phyloP scores from a whole-genome alignment of 371 early-diverging fungal genomes.

The Mortierella sp. region DNA sequence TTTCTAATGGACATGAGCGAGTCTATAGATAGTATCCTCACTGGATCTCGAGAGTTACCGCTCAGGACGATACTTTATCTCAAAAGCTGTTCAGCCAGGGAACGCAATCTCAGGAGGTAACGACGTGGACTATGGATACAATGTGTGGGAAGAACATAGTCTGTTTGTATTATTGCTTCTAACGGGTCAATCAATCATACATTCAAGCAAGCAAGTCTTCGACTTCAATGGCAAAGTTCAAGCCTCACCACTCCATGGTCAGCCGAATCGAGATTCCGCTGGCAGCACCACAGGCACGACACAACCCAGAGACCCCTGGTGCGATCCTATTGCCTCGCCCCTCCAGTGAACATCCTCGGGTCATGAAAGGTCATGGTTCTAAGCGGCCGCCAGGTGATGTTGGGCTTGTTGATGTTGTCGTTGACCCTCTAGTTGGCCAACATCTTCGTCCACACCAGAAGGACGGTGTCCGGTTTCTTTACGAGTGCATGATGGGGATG shows the following conservation, averaged over 20 bases:
- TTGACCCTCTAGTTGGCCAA: conserved; percentile 61
- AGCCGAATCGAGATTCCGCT: conserved; percentile 5
- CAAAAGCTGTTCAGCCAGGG: neutral
- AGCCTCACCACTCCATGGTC: conserved; percentile 5
- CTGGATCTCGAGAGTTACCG: conserved; percentile 20
- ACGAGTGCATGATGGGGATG: conserved; percentile 66
- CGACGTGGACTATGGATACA: no score
- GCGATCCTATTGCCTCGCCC: conserved; percentile 36
- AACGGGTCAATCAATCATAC: no score
- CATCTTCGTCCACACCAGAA: conserved; percentile 69
- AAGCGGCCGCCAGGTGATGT: conserved; percentile 27
- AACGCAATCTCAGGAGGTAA: neutral
- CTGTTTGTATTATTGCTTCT: no score
- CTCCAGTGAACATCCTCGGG: conserved; percentile 18
- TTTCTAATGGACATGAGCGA: neutral
- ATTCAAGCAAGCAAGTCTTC: neutral
- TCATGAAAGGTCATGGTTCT: conserved; percentile 10
- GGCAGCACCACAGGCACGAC: conserved; percentile 22
- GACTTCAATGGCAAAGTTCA: conserved; percentile 21
- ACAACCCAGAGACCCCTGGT: conserved; percentile 21
- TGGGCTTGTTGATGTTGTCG: conserved; percentile 63
- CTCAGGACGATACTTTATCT: conserved; percentile 31
- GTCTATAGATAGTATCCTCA: conserved; percentile 10
- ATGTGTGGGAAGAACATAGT: no score
- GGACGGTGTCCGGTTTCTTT: conserved; percentile 70